phyloP scores from a whole-genome alignment of 345 rosid genomes.

The Corchorus olitorius region DNA sequence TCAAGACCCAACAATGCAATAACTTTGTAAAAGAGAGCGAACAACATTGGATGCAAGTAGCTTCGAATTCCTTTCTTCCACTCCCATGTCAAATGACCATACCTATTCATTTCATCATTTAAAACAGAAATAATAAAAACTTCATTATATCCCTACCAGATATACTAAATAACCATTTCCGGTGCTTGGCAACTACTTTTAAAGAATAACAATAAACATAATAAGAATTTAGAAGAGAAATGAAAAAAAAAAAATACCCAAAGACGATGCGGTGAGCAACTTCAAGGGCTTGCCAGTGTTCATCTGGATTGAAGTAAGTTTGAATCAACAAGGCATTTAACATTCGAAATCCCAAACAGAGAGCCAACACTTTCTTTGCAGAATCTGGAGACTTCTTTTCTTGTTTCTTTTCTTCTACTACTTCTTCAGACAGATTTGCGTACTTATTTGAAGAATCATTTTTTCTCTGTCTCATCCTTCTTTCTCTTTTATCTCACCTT shows the following conservation, averaged over 20 bases:
- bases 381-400: conserved; percentile 24
- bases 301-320: conserved; percentile 90
- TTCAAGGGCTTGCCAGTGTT: conserved; percentile 95
- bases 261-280: conserved; percentile 71
- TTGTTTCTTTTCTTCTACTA: conserved; percentile 14
- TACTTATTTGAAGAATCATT: background rate
- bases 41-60: conserved; percentile 89
- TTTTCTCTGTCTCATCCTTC: conserved; percentile 38
- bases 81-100: conserved; percentile 96
- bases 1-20: conserved; percentile 67
- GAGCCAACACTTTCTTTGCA: conserved; percentile 38
- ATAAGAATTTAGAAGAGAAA: background rate
- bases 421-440: conserved; percentile 4
- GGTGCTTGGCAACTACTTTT: background rate
- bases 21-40: conserved; percentile 66
- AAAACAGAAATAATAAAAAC: background rate
- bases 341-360: conserved; percentile 61
- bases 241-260: conserved; percentile 47
- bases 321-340: conserved; percentile 71
- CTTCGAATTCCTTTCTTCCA: conserved; percentile 88
- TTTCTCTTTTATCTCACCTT: background rate
- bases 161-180: background rate
- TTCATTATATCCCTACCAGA: background rate
- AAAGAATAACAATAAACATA: background rate
- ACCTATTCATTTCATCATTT: conserved; percentile 43